Conservation (phyloP, 257 asterid species). For the Penstemon newberryi region DNA sequence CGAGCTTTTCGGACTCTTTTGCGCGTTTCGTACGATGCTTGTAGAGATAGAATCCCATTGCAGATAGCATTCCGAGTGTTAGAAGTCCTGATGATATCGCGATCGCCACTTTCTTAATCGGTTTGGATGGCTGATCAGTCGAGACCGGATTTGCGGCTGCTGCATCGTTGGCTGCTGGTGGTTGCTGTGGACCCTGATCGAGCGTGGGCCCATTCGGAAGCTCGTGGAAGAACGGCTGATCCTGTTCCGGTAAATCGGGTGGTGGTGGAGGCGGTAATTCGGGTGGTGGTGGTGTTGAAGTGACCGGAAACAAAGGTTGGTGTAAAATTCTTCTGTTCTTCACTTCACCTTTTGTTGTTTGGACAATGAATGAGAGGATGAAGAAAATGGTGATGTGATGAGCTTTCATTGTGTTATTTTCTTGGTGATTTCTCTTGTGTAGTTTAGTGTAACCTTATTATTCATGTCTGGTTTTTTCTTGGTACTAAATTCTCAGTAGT, state of each 20-base stretch:
- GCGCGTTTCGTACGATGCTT: conserved; percentile 45
- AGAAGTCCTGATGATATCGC: conserved; percentile 58
- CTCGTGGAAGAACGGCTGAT: conserved; percentile 88
- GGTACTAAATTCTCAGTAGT: neutral
- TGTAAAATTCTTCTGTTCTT: conserved; percentile 73
- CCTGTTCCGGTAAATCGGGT: conserved; percentile 48
- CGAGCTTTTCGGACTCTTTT: conserved; percentile 66
- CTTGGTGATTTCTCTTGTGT: conserved; percentile 30
- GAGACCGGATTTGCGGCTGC: conserved; percentile 42
- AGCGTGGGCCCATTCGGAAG: conserved; percentile 59
- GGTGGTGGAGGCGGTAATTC: conserved; percentile 47
- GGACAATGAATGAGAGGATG: conserved; percentile 23
- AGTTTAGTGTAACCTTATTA: conserved; percentile 47
- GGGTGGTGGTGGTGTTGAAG: conserved; percentile 51
- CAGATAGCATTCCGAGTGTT: conserved; percentile 62
- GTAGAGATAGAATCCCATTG: conserved; percentile 57
- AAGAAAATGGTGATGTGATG: conserved; percentile 40
- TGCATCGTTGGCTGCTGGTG: conserved; percentile 37
- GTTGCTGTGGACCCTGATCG: conserved; percentile 57
- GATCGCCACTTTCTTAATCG: conserved; percentile 61
- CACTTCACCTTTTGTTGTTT: conserved; percentile 3
- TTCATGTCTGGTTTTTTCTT: conserved; percentile 41
- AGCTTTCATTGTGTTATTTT: conserved; percentile 46
- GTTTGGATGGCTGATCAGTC: conserved; percentile 38
- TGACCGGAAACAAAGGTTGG: conserved; percentile 69